Base-by-base conservation (phyloP, 805 yeast species). In the Spathaspora hagerdaliae region DNA sequence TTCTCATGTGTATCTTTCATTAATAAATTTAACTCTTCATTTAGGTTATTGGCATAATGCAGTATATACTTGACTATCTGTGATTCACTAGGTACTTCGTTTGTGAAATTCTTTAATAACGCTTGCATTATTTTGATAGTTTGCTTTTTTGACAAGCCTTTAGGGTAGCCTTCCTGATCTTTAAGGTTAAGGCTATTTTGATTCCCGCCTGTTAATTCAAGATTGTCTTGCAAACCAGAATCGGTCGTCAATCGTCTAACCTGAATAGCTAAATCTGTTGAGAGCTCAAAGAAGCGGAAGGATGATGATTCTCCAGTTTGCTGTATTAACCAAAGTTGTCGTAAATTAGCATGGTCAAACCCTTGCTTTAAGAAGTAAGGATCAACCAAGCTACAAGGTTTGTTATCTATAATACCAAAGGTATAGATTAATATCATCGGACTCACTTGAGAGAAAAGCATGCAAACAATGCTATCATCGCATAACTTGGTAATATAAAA, bases 361-460 rank as follows among this genome's bases (percentile, higher is more conserved):
- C 43, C 42, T 29, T 51, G 49, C 29, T 50, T 38, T 13, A 61
- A 42, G 38, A 42, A 58, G 47, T 63, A 65, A 2, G 73, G 73
- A 47, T 67, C 69, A 34, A 54, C 44, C 15, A 65, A 50, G 45
- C 63, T 58, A 50, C 50, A 57, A 0, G 74, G 71, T 4, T 41
- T 49, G 2, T 53, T 60, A 27, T 62, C 53, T 9, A 49, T 49
- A 12, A 57, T 31, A 0, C 67, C 74, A 50, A 71, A 67, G 2
- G 61, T 61, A 46, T 56, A 67, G 15, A 63, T 53, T 26, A 68
- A 49, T n/a, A 62, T 48, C 10, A 67, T 46, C 1, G 71, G 71
- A 9, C 61, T 51, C 11, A 50, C 46, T 41, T 58, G 61, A 3
- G 68, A 62, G 45, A 59, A 61, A 1, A 70, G 46, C 26, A 56